phyloP scores from a whole-genome alignment of 495 filamentous ascomycete species.

The Penicillium soppii region DNA sequence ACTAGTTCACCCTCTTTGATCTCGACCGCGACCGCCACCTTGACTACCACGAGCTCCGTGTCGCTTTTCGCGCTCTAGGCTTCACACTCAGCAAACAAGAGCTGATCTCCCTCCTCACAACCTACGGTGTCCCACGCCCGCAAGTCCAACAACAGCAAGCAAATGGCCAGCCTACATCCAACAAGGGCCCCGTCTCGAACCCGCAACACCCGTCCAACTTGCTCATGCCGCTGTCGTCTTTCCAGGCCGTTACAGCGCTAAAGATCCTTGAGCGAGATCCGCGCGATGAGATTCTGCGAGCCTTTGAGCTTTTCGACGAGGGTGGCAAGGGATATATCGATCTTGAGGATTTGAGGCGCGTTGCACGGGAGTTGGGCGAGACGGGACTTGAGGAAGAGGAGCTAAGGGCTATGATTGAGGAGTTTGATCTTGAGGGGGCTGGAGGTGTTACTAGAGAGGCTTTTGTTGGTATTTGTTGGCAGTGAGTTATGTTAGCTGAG shows the following conservation, averaged over 20 bases:
- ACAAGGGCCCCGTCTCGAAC: constrained; percentile 29
- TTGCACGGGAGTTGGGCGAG: constrained; percentile 90
- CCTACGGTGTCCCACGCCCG: constrained; percentile 63
- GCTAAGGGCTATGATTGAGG: constrained; percentile 92
- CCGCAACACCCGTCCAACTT: constrained; percentile 55
- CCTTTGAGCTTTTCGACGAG: constrained; percentile 86
- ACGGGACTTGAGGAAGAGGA: constrained; percentile 87
- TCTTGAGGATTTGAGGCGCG: constrained; percentile 78
- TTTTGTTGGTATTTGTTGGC: constrained; percentile 79
- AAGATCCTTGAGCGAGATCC: constrained; percentile 82
- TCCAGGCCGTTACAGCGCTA: constrained; percentile 76
- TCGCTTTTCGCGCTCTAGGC: constrained; percentile 93
- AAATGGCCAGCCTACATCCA: constrained; percentile 26
- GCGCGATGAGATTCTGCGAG: constrained; percentile 84
- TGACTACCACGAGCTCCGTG: constrained; percentile 97
- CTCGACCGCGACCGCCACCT: constrained; percentile 92
- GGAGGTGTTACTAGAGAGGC: constrained; percentile 87
- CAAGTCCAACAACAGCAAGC: constrained; percentile 45
- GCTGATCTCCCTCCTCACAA: constrained; percentile 71
- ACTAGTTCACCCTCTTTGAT: constrained; percentile 91
- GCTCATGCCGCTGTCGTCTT: constrained; percentile 67
- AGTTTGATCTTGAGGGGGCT: constrained; percentile 94
- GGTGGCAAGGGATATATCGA: constrained; percentile 80
- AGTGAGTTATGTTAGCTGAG: constrained; percentile 26
- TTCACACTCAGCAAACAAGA: constrained; percentile 87